Conservation (phyloP, 164 flowering plant species). For the Stephania cephalantha region DNA sequence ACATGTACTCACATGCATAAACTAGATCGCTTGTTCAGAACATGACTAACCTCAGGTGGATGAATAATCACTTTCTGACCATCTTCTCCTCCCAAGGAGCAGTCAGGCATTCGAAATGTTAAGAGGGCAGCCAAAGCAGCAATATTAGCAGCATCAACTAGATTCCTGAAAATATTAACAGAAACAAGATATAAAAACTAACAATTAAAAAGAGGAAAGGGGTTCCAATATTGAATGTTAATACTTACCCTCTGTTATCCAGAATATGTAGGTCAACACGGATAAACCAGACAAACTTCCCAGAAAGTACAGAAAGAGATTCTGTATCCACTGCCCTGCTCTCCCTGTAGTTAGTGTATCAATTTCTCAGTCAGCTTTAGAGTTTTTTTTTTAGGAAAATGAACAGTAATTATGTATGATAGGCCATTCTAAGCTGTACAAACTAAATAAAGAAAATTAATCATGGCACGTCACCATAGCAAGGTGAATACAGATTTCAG, state of each 20-base stretch:
- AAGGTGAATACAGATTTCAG: background rate
- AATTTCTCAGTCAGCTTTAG: slow-evolving; percentile 1
- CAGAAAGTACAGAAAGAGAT: slow-evolving; percentile 88
- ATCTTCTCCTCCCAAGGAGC: slow-evolving; percentile 82
- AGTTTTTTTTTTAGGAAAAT: no score
- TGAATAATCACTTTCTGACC: slow-evolving; percentile 77
- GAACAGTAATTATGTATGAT: no score
- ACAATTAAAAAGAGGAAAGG: background rate
- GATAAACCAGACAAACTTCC: slow-evolving; percentile 86
- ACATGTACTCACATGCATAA: background rate
- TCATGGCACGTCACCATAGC: background rate
- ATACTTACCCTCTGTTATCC: slow-evolving; percentile 89
- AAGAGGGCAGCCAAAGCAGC: slow-evolving; percentile 91
- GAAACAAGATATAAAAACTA: slow-evolving; percentile 2
- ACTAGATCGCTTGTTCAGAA: background rate
- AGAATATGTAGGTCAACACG: slow-evolving; percentile 89
- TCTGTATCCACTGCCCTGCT: slow-evolving; percentile 95
- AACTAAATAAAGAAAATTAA: background rate
- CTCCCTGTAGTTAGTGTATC: slow-evolving; percentile 60
- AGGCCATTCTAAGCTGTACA: no score
- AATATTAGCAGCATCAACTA: slow-evolving; percentile 95
- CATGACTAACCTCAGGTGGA: slow-evolving; percentile 69
- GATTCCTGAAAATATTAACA: slow-evolving; percentile 50
- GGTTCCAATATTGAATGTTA: background rate
- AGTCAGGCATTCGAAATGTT: slow-evolving; percentile 92